A percentile compares a stretch with the other conserved stretches of the same genome.
Conservation (phyloP, 805 yeast genomes). For the Vanderwaltozyma tropicalis region DNA sequence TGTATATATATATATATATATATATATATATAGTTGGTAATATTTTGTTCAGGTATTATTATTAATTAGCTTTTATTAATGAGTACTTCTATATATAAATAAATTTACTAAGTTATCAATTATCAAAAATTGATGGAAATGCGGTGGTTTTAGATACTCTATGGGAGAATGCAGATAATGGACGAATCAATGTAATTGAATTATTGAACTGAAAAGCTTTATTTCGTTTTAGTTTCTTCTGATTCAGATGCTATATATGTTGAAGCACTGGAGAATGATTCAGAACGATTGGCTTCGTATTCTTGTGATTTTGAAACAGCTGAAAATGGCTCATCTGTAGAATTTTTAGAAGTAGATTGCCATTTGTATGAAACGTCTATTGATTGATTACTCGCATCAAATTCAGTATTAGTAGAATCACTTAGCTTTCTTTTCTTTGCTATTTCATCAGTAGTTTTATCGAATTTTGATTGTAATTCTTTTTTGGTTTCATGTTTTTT, state of each 20-base stretch:
- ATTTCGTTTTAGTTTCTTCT: background rate
- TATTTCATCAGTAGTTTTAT: background rate
- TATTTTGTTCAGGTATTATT: no score
- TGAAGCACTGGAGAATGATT: constrained; percentile 2
- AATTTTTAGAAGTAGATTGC: background rate
- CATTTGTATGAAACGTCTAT: background rate
- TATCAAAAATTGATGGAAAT: no score
- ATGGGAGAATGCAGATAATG: no score
- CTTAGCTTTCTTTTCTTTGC: background rate
- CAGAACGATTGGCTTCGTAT: background rate
- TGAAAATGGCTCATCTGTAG: background rate
- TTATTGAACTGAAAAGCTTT: no score
- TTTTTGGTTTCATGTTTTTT: constrained; percentile 1
- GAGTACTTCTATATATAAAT: no score
- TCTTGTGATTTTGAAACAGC: background rate
- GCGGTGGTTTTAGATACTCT: no score
- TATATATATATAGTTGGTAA: no score
- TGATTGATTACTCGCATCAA: constrained; percentile 1
- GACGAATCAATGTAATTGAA: no score
- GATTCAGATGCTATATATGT: constrained; percentile 1
- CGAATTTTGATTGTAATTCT: background rate
- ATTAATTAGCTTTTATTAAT: no score
- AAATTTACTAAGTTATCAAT: no score
- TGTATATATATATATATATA: no score
- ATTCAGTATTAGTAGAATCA: background rate